Evolutionary conservation across 2,329 filamentous ascomycete genomes (phyloP), one percentile per base, ranked within the genome.

Genomic region (Drechslerella dactyloides): DNA sequence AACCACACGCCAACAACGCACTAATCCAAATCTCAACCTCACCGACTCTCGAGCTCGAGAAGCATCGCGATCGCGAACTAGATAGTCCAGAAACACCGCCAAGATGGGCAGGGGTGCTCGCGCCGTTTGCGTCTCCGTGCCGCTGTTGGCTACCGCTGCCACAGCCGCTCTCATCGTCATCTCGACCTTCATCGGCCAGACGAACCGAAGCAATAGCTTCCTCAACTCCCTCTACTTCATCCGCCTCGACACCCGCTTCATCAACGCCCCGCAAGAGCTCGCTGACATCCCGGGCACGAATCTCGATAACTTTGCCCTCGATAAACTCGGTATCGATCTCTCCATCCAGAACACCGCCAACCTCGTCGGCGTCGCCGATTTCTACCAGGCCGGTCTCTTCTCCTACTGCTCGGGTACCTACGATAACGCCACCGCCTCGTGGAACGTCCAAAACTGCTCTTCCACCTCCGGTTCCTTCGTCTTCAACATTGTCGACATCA

Each of bases 331-430:
- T 40, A 73, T 70, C 24, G 77, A 78, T 74, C 76, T 75, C 37
- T 76, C 74, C 46, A 73, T 68, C 44, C 80, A 87, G 73, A 81
- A 87, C 52, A 87, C 84, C 2, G 85, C 85, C 6, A 75, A 78
- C 0, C 81, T 85, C 23, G 83, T 90, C 48, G 83, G 85, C 61
- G 84, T 96, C 69, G 85, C 84, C 77, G 87, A 93, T 78, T 84
- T 87, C 77, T 97, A 97, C 85, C 85, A 90, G 73, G 84, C 97
- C 78, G 86, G 85, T 78, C 84, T 97, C 40, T 96, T 91, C 90
- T 90, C 89, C 78, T 96, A 92, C 85, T 97, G 94, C 85, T 82
- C 83, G 65, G 75, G 75, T 5, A 42, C 46, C 15, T 69, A 37
- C 44, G 79, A 83, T 75, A 84, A 84, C 75, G 82, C 83, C 76